Conservation (phyloP, 2,329 filamentous ascomycete genomes). For the Pseudocercospora cruenta region DNA sequence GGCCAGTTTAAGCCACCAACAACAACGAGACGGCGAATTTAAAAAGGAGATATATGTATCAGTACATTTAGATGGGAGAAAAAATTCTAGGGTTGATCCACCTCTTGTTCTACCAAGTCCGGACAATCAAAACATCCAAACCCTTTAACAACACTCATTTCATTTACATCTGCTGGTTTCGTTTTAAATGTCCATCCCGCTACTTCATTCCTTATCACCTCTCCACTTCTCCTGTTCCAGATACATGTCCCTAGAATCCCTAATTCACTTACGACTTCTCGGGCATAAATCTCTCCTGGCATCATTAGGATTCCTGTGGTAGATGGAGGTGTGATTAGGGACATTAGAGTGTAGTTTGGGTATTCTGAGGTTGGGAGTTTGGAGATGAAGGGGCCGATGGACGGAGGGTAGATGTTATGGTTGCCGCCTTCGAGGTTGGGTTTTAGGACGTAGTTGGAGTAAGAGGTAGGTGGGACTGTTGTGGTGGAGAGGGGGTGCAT, state of each 20-base stretch:
- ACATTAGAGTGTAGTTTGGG: constrained; percentile 47
- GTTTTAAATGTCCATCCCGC: constrained; percentile 52
- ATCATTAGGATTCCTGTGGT: constrained; percentile 41
- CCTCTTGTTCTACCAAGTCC: background rate
- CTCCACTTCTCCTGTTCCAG: constrained; percentile 36
- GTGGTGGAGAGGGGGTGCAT: constrained; percentile 44
- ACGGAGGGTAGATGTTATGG: constrained; percentile 47
- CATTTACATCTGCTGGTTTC: constrained; percentile 45
- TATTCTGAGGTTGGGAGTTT: constrained; percentile 34
- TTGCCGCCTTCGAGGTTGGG: constrained; percentile 51
- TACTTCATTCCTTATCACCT: constrained; percentile 42
- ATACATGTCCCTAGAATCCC: constrained; percentile 48
- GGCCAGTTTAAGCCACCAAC: background rate
- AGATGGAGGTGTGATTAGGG: constrained; percentile 43
- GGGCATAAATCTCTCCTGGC: constrained; percentile 38
- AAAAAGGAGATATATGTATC: no score
- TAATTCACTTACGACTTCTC: constrained; percentile 48
- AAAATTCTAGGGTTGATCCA: no score
- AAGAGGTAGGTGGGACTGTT: constrained; percentile 30
- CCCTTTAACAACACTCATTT: constrained; percentile 55
- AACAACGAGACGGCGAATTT: no score
- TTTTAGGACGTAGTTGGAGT: constrained; percentile 45
- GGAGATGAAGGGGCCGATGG: constrained; percentile 43
- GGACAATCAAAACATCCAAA: constrained; percentile 53
- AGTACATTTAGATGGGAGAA: no score